Base-by-base conservation (phyloP, 805 yeast genomes). In the Scheffersomyces stipitis region DNA sequence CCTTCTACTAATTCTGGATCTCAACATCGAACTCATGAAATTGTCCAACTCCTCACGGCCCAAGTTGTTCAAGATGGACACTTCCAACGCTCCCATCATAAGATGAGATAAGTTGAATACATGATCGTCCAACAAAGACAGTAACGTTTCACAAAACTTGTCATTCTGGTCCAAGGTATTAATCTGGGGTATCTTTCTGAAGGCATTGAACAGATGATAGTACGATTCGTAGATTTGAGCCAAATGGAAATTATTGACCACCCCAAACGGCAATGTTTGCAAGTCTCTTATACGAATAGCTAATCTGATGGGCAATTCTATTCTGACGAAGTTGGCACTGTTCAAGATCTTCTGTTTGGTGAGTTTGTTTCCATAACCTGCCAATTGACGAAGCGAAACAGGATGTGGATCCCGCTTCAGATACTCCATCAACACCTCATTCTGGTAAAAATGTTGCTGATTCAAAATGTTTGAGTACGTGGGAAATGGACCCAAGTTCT, bases 61-160 rank as follows among this genome's bases (percentile, higher is more conserved):
- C 51, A 84, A 72, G 27, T 67, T 63, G 35, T 70, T 60, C 32
- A 83, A 55, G 26, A 83, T 78, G 10, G 85, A 77, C 44, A 82
- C 82, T 51, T 91, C 97, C 31, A 89, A 66, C 1, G 95, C 88
- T 1, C 98, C 98, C 89, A 89, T 86, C 71, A 91, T 84, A 41
- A 90, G 68, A 57, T 90, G 91, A 1, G 97, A 93, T 41, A 91
- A 69, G 44, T 88, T 86, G 37, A 83, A 66, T 33, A 88, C 73
- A 62, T 91, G 96, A 51, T 81, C 85, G 58, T 83, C 88, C 47
- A 91, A 65, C 44, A 89, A 75, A 22, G 73, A 68, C 18, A 76
- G 71, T 38, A 90, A 64, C 36, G 79, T 73, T 17, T 68, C 66
- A 54, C 95, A 83, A 58, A 91, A 90, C 46, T 62, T 62, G 28